These are phyloP conservation scores for Euphrasia arctica DNA, from an alignment of 305 asterid genomes.

Conservation along the genomic window DNA sequence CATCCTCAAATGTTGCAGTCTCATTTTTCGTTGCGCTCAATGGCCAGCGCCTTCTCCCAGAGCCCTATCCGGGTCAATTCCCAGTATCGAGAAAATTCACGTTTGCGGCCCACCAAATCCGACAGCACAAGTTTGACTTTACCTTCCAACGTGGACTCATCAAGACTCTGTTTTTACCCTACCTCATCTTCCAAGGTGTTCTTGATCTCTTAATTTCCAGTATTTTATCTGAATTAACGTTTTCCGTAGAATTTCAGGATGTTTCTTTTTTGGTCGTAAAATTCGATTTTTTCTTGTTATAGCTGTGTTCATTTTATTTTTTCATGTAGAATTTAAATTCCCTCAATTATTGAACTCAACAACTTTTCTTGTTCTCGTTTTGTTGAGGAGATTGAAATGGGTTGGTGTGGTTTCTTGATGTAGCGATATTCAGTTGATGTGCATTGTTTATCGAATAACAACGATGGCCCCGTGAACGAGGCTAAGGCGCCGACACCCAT, in stretches of 20 bases:
- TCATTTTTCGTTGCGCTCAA: constrained; percentile 17
- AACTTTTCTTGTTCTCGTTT: too few relatives aligned
- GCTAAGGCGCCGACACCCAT: constrained; percentile 51
- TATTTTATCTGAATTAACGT: not conserved
- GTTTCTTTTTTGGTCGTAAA: not conserved
- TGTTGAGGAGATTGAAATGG: not conserved
- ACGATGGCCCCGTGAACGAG: constrained; percentile 37
- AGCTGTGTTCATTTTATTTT: not conserved
- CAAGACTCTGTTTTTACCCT: constrained; percentile 36
- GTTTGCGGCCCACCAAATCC: constrained; percentile 31
- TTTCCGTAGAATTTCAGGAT: not conserved
- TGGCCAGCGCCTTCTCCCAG: constrained; percentile 46
- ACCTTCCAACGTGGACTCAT: constrained; percentile 37
- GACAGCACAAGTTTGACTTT: constrained; percentile 37
- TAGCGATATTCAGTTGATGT: constrained; percentile 44
- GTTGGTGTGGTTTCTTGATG: constrained; percentile 27
- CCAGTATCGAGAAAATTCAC: constrained; percentile 37
- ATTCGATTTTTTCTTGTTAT: not conserved
- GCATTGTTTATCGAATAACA: constrained; percentile 36
- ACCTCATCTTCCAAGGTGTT: constrained; percentile 41
- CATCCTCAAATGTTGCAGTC: not conserved
- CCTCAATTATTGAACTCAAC: too few relatives aligned
- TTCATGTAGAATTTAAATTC: too few relatives aligned
- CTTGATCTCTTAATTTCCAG: too few relatives aligned
- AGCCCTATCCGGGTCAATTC: constrained; percentile 39